Conservation (phyloP, 2,329 filamentous ascomycete species). For the Teratosphaeria pseudoeucalypti region DNA sequence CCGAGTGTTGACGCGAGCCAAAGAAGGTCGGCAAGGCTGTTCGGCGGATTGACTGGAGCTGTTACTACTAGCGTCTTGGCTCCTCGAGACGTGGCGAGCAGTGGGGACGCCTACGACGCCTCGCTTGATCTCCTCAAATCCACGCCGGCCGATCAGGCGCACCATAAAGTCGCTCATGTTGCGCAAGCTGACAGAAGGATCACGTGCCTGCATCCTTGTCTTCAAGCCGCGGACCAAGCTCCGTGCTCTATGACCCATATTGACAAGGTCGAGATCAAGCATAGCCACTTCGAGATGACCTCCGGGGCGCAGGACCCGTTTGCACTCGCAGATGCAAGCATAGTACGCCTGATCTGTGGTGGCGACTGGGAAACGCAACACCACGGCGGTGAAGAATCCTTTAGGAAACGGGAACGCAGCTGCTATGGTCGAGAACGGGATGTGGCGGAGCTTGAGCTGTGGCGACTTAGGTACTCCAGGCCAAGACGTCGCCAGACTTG, state of each 20-base stretch:
- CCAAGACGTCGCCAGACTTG: constrained; percentile 11
- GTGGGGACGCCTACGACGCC: constrained; percentile 71
- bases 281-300: constrained; percentile 72
- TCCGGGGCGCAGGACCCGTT: constrained; percentile 65
- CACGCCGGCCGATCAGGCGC: constrained; percentile 55
- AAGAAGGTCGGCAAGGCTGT: neutral
- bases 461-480: constrained; percentile 13
- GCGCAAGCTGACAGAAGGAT: constrained; percentile 50
- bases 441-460: constrained; percentile 60
- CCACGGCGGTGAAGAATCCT: constrained; percentile 65
- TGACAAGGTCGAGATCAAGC: constrained; percentile 69
- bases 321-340: constrained; percentile 62
- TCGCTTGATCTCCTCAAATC: constrained; percentile 62
- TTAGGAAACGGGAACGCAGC: constrained; percentile 64
- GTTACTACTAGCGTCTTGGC: constrained; percentile 22
- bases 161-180: constrained; percentile 48
- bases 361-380: constrained; percentile 65
- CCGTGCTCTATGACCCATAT: constrained; percentile 65
- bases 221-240: constrained; percentile 61
- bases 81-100: constrained; percentile 38
- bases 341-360: constrained; percentile 59
- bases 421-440: constrained; percentile 53
- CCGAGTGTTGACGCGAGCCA: neutral
- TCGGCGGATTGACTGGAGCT: constrained; percentile 14
- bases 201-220: constrained; percentile 53